A percentile compares a stretch with the other conserved stretches of the same genome.
phyloP scores from a whole-genome alignment of 1,139 yeast genomes.

The Hanseniaspora gamundiae region DNA sequence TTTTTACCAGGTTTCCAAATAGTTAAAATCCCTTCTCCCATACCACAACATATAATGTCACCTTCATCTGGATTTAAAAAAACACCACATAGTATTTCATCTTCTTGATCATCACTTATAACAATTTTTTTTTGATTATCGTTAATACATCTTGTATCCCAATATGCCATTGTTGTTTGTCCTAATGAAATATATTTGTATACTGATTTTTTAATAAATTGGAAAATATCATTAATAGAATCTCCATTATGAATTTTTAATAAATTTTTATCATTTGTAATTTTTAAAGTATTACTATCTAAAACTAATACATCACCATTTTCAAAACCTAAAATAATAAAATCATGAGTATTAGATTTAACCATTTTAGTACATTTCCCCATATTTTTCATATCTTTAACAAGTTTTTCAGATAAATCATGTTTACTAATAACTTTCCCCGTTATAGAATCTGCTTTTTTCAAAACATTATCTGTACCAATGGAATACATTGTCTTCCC shows the following conservation, averaged over 20 bases:
- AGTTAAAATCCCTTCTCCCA: slow-evolving; percentile 88
- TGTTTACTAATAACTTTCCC: slow-evolving; percentile 65
- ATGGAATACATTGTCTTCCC: slow-evolving; percentile 42
- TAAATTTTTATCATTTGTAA: slow-evolving; percentile 29
- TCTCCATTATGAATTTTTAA: slow-evolving; percentile 43
- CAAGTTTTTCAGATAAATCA: slow-evolving; percentile 17
- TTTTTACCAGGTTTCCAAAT: slow-evolving; percentile 73
- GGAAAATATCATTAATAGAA: slow-evolving; percentile 61
- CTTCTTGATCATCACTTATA: slow-evolving; percentile 80
- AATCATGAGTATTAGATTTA: slow-evolving; percentile 51
- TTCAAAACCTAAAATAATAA: slow-evolving; percentile 70
- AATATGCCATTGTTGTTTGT: slow-evolving; percentile 65
- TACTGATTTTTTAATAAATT: slow-evolving; percentile 56
- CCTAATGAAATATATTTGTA: slow-evolving; percentile 77
- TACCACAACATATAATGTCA: slow-evolving; percentile 62
- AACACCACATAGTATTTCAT: slow-evolving; percentile 69
- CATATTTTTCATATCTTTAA: slow-evolving; percentile 22
- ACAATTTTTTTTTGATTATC: slow-evolving; percentile 27
- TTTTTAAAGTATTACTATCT: slow-evolving; percentile 39
- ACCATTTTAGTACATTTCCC: slow-evolving; percentile 47
- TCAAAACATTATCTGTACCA: slow-evolving; percentile 72
- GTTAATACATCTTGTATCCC: slow-evolving; percentile 54
- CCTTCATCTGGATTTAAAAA: slow-evolving; percentile 53
- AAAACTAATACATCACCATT: slow-evolving; percentile 52
- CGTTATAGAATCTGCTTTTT: slow-evolving; percentile 56